Evolutionary conservation across 768 basidiomycete species (phyloP).

Genomic region (Podaxis mareebaensis): DNA sequence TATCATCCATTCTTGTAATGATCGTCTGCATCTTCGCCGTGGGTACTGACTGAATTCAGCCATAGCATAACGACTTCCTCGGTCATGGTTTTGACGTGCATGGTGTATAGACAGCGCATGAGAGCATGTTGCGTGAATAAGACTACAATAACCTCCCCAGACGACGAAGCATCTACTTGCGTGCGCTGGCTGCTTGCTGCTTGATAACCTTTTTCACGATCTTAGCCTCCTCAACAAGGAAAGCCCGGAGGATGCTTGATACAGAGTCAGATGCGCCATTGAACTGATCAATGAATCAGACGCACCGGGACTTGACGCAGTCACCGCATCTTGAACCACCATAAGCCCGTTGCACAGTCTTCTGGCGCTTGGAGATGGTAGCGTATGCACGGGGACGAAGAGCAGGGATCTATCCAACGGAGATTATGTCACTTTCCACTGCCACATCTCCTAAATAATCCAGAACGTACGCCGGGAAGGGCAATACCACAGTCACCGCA

Average conservation of each 20-base stretch:
- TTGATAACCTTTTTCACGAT: slow-evolving; percentile 99
- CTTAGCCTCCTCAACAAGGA: slow-evolving; percentile 99
- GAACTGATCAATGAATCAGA: slow-evolving; percentile 16
- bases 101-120: slow-evolving; percentile 27
- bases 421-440: background rate
- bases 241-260: slow-evolving; percentile 90
- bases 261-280: slow-evolving; percentile 4
- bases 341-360: slow-evolving; percentile 95
- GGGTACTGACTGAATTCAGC: background rate
- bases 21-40: background rate
- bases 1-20: background rate
- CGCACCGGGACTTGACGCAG: slow-evolving; percentile 93
- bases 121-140: slow-evolving; percentile 21
- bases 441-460: background rate
- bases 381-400: slow-evolving; percentile 97
- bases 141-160: slow-evolving; percentile 15
- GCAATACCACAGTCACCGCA: slow-evolving; percentile 98
- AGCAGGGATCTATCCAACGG: slow-evolving; percentile 70
- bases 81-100: slow-evolving; percentile 28
- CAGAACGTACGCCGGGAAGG: slow-evolving; percentile 82
- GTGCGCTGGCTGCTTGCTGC: slow-evolving; percentile 44
- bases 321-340: slow-evolving; percentile 96
- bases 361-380: slow-evolving; percentile 94
- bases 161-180: slow-evolving; percentile 36
- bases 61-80: slow-evolving; percentile 20